Evolutionary conservation across 2,329 filamentous ascomycete species (phyloP).

Genomic region (Fusarium avenaceum): DNA sequence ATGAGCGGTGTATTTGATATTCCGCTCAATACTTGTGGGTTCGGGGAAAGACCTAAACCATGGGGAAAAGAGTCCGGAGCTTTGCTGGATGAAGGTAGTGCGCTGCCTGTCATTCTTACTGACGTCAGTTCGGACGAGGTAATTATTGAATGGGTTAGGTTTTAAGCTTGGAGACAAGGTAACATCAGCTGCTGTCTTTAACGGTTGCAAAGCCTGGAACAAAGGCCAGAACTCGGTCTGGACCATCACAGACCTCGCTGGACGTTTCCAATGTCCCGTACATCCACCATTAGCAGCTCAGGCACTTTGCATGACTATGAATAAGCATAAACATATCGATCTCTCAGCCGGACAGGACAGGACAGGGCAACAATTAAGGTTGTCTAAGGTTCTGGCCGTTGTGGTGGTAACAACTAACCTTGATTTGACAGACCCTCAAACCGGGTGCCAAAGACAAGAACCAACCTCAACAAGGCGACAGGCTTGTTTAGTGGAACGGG

Average conservation of each 20-base stretch:
- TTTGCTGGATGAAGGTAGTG: conserved; percentile 21
- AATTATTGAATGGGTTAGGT: not conserved
- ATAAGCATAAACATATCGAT: conserved; percentile 32
- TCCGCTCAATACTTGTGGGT: not conserved
- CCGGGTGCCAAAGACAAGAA: conserved; percentile 33
- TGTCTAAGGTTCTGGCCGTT: conserved; percentile 31
- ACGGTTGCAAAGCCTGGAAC: not conserved
- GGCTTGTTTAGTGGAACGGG: conserved; percentile 13
- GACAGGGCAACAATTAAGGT: conserved; percentile 21
- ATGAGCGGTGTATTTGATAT: conserved; percentile 16
- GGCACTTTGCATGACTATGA: conserved; percentile 19
- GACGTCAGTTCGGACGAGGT: conserved; percentile 21
- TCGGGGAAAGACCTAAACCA: not conserved
- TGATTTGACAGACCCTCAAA: conserved; percentile 30
- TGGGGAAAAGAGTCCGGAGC: not conserved
- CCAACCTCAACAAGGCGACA: not conserved
- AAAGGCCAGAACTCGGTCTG: conserved; percentile 1
- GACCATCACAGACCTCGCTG: not conserved
- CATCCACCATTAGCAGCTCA: conserved; percentile 5
- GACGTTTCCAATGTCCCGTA: not conserved
- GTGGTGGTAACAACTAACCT: conserved; percentile 32
- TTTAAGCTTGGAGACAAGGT: not conserved
- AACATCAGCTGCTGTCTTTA: not conserved
- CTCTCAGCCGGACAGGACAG: conserved; percentile 22
- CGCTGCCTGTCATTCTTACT: conserved; percentile 4